Evolutionary conservation across 2,329 filamentous ascomycete genomes (phyloP), one percentile per base, ranked within the genome.

Genomic region (Xenoacremonium recifei): DNA sequence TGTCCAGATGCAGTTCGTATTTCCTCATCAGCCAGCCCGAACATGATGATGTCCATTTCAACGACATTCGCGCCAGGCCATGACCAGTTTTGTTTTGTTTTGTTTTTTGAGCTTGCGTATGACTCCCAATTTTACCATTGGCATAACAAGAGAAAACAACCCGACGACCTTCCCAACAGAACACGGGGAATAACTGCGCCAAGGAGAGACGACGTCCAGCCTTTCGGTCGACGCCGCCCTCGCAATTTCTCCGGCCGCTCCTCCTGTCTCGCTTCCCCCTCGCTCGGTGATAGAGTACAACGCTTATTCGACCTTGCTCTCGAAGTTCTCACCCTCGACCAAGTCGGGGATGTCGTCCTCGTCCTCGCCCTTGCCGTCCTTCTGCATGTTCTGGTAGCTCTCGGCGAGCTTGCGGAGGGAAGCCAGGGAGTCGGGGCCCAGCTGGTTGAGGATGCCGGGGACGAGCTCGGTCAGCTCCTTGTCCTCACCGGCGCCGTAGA

Each of bases 401-500:
- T 99, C 93, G 61, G 93, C 93, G 53, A 99, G 83, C 80, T 97
- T 97, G 72, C 93, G 89, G 65, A 99, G 89, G 52, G 90, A 96
- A 48, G 93, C 93, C 47, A 99, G 87, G 53, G 89, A 96, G 79
- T 99, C 93, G 64, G 93, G 93, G 64, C 93, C 93, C 53, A 99
- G 89, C 80, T 99, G 93, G 86, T 97, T 99, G 53, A 99, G 88
- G 75, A 99, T 99, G 55, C 93, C 93, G 63, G 93, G 93, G 56
- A 99, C 93, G 62, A 99, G 90, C 79, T 99, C 93, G 51, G 93
- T 99, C 58, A 99, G 88, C 79, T 99, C 93, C 84, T 99, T 99
- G 77, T 99, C 93, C 78, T 99, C 93, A 56, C 92, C 93, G 71
- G 89, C 85, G 61, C 93, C 93, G 80, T 97, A 99, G 79, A 99